Evolutionary conservation across 2,329 filamentous ascomycete genomes (phyloP).

Genomic region (Xylariaceae sp.): DNA sequence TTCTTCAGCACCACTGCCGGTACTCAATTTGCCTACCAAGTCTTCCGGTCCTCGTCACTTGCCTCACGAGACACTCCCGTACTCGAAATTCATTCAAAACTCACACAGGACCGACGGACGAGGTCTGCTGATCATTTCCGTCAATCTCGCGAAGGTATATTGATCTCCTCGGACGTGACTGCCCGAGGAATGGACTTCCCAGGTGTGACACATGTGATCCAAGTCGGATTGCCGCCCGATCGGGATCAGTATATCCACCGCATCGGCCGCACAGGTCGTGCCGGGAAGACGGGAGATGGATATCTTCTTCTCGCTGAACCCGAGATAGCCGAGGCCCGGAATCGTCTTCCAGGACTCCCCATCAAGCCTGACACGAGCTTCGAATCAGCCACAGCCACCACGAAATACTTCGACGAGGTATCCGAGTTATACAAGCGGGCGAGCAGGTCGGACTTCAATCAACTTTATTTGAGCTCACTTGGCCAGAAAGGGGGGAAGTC

Average conservation of each 20-base stretch:
- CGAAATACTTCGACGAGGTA: slow-evolving; percentile 38
- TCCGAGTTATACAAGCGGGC: slow-evolving; percentile 34
- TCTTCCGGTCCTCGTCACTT: slow-evolving; percentile 43
- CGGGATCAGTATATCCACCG: slow-evolving; percentile 71
- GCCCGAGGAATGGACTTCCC: slow-evolving; percentile 81
- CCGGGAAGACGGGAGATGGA: slow-evolving; percentile 64
- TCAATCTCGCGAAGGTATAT: slow-evolving; percentile 42
- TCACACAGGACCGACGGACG: slow-evolving; percentile 64
- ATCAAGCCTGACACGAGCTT: slow-evolving; percentile 49
- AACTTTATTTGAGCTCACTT: slow-evolving; percentile 51
- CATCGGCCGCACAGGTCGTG: slow-evolving; percentile 68
- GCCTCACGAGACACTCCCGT: slow-evolving; percentile 28
- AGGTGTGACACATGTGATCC: slow-evolving; percentile 71
- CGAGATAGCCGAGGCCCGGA: slow-evolving; percentile 42
- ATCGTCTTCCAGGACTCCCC: slow-evolving; percentile 50
- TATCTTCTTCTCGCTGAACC: slow-evolving; percentile 56
- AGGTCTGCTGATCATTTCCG: slow-evolving; percentile 67
- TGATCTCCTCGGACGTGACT: slow-evolving; percentile 74
- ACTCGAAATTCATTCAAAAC: slow-evolving; percentile 69
- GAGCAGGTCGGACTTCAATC: slow-evolving; percentile 32
- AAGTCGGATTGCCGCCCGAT: slow-evolving; percentile 56
- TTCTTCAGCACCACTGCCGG: slow-evolving; percentile 78
- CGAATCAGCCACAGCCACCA: slow-evolving; percentile 41
- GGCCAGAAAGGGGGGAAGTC: slow-evolving; percentile 38
- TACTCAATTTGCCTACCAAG: slow-evolving; percentile 55